Base-by-base conservation (phyloP, 106 monocot genomes). In the Narthecium ossifragum region DNA sequence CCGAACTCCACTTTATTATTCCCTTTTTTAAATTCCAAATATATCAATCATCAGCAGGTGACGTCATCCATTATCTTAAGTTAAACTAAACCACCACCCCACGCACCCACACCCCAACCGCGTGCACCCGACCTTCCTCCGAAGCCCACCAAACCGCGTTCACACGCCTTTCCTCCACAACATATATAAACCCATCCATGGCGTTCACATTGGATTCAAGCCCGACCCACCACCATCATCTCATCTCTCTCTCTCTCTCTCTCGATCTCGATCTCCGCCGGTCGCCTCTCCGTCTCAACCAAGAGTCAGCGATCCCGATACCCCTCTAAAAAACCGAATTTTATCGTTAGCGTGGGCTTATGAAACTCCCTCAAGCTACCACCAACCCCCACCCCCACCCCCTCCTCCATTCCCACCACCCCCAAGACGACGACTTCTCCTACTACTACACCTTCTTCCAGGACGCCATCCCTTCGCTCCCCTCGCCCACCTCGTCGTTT, bases 371-470 rank as follows among this genome's bases (percentile, higher is more conserved):
- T 25, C 54, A 61, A 4, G 52, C 61, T 25, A 49, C 76, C 22
- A 24, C 40, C 15, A n/a, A 7, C 28, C 45, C 23, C 33, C 34
- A 31, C 46, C 32, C 13, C 18, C 36, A 34, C 51, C 33, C 23
- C 54, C 58, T 4, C 15, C 26, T 13, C 5, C 56, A 28, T 10
- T 38, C 1, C 24, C 25, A 6, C 17, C 34, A 10, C 60, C 5
- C n/a, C 48, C 6, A n/a, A n/a, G 82, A 69, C 15, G 75, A 80
- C 77, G 85, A 85, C 22, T 85, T 49, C 62, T 73, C 85, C 63
- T 71, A 30, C 63, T 77, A 77, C 70, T 73, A 45, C 22, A 52
- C 82, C 33, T 71, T 68, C 69, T 77, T 88, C 64, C 77, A 81
- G 21, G 82, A 87, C 55, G 41, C 57, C 29, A 7, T 46, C 30